Base-by-base conservation (phyloP, 495 filamentous ascomycete species). In the Penicillium herquei region DNA sequence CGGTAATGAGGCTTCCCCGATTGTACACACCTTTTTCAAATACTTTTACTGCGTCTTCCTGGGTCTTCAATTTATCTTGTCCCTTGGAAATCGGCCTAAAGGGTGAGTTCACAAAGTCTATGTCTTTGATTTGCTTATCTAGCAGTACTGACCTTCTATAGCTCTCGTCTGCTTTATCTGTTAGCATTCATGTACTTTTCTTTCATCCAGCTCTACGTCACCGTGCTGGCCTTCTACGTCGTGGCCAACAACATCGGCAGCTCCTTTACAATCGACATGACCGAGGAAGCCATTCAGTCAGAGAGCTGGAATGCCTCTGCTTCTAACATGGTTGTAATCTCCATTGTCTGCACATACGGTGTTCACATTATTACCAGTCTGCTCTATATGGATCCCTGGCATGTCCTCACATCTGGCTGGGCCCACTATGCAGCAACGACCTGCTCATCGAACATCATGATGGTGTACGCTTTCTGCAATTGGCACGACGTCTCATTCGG, bases 401-500 rank as follows among this genome's bases (percentile, higher is more conserved):
- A 98, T 81, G 96, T 97, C 88, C 92, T 97, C 80, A 91, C 91
- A 66, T 96, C 91, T 33, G 96, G 93, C 81, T 88, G 89, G 37
- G 81, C 88, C 59, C 96, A 48, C 37, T 57, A 40, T 30, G 34
- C 55, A 1, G 49, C 48, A 17, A 51, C 26, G 7, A 96, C 72
- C 77, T 97, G 62, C 77, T 92, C 39, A 79, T 92, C 68, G 84
- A 98, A 98, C 75, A 93, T 98, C 62, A 84, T 98, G 58, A 97
- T 92, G 78, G 91, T 98, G 45, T 98, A 98, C 76, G 88, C 74
- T 54, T 96, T 95, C 84, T 91, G 90, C 82, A 96, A 96, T 76
- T 96, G 92, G 92, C 92, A 96, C 89, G 93, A 98, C 72, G 93
- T 98, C 48, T 96, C 92, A 12, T 96, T 93, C 89, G 93, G 93